phyloP scores from a whole-genome alignment of 1,284 basidiomycete genomes.

The Apiotrichum laibachii region DNA sequence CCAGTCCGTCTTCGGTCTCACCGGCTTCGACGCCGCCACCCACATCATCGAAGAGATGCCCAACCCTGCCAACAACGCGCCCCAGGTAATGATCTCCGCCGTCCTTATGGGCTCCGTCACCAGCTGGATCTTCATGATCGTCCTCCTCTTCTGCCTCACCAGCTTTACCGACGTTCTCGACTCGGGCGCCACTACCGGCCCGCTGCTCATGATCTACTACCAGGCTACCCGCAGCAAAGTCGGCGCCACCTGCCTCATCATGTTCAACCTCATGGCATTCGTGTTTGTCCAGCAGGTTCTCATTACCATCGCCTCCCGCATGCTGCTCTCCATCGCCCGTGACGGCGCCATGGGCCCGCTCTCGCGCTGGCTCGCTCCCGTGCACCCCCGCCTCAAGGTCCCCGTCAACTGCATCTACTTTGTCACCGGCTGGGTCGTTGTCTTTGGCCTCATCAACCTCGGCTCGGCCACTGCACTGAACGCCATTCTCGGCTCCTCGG shows the following conservation, averaged over 20 bases:
- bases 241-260: constrained; percentile 26
- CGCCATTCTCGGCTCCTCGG: constrained; percentile 52
- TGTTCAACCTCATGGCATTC: constrained; percentile 29
- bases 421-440: constrained; percentile 49
- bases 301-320: constrained; percentile 28
- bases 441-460: constrained; percentile 55
- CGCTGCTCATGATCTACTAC: constrained; percentile 23
- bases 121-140: constrained; percentile 43
- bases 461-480: constrained; percentile 56
- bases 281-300: constrained; percentile 23
- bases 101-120: constrained; percentile 31
- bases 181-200: constrained; percentile 7
- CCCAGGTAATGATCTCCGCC: constrained; percentile 42
- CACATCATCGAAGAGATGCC: constrained; percentile 51
- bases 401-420: constrained; percentile 28
- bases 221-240: constrained; percentile 31
- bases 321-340: constrained; percentile 13
- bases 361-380: constrained; percentile 5
- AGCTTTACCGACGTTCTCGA: constrained; percentile 13
- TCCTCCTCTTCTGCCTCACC: constrained; percentile 31
- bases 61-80: constrained; percentile 35
- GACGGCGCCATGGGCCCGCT: constrained; percentile 12
- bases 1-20: constrained; percentile 29
- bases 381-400: constrained; percentile 25
- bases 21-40: constrained; percentile 30